Evolutionary conservation across 192 early-diverging fungal genomes (phyloP).

Genomic region (Coemansia sp.): DNA sequence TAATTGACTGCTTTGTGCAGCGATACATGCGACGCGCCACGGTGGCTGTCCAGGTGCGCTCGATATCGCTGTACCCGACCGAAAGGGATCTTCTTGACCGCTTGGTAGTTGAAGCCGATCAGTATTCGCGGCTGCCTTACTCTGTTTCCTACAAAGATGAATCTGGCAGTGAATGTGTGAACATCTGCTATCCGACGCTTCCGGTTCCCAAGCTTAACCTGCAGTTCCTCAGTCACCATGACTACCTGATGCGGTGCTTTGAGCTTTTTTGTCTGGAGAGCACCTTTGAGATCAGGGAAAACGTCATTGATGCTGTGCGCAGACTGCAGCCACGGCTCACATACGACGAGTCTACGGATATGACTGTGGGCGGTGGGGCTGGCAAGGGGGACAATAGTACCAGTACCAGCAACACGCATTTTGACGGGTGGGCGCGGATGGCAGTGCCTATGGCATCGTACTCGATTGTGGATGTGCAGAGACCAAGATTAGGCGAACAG

Average conservation of each 20-base stretch:
- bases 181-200: constrained; percentile 22
- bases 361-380: background rate
- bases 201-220: constrained; percentile 84
- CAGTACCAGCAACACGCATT: constrained; percentile 33
- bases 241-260: constrained; percentile 88
- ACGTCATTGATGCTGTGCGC: constrained; percentile 84
- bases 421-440: constrained; percentile 93
- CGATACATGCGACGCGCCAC: constrained; percentile 12
- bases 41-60: constrained; percentile 17
- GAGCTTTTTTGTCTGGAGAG: constrained; percentile 81
- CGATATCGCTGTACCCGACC: constrained; percentile 24
- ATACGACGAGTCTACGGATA: constrained; percentile 14
- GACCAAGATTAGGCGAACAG: constrained; percentile 51
- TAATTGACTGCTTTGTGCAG: constrained; percentile 53
- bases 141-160: constrained; percentile 6
- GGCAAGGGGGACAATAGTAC: background rate
- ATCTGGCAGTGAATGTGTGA: background rate
- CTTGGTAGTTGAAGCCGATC: constrained; percentile 65
- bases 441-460: constrained; percentile 72
- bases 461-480: constrained; percentile 67
- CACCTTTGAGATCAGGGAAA: constrained; percentile 80
- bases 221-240: constrained; percentile 90
- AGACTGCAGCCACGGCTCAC: constrained; percentile 70
- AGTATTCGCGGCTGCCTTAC: constrained; percentile 56
- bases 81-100: constrained; percentile 72